Evolutionary conservation across 805 yeast genomes (phyloP), one percentile per base, ranked within the genome.

Genomic region (Nakazawaea pomicola): DNA sequence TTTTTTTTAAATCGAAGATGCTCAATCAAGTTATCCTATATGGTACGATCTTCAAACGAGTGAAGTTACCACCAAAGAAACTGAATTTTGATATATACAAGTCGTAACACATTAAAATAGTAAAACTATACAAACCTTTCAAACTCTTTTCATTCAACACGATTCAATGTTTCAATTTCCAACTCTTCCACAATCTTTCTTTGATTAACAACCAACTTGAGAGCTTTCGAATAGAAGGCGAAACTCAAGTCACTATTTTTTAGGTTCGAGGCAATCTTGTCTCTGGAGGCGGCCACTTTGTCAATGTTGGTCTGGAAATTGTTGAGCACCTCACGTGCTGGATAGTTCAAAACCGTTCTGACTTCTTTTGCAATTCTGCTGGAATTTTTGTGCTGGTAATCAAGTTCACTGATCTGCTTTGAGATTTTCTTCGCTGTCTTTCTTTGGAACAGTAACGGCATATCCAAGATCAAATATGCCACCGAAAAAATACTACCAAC

Each of bases 391-490:
- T 84, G 93, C 10, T 85, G 79, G 53, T 89, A 93, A 46, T 90
- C 96, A 50, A 79, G 61, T 12, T 73, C 75, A 31, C 68, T 68
- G 25, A 93, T 66, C 52, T 82, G 83, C 6, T 55, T 55, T 47
- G 74, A 75, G 49, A 91, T 74, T 59, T 84, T 87, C 36, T 72
- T 68, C 0, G 93, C 88, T 44, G 88, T 72, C 44, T 89, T 89
- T 49, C 88, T 69, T 15, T 96, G 95, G 51, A 87, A 78, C 0
- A 97, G 95, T 51, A 83, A 76, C 2, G 97, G 97, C 11, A 95
- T 77, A 58, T 93, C 98, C 45, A 71, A 68, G 15, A 88, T 64
- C 43, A 89, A 57, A 52, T 85, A 88, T 30, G 78, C 76, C 0
- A 74, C 62, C 0, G 83, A 69, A 11, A 77, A 65, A 1, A 77